Evolutionary conservation across 2,329 filamentous ascomycete species (phyloP), one percentile per base, ranked within the genome.

Genomic region (Colletotrichum lentis): DNA sequence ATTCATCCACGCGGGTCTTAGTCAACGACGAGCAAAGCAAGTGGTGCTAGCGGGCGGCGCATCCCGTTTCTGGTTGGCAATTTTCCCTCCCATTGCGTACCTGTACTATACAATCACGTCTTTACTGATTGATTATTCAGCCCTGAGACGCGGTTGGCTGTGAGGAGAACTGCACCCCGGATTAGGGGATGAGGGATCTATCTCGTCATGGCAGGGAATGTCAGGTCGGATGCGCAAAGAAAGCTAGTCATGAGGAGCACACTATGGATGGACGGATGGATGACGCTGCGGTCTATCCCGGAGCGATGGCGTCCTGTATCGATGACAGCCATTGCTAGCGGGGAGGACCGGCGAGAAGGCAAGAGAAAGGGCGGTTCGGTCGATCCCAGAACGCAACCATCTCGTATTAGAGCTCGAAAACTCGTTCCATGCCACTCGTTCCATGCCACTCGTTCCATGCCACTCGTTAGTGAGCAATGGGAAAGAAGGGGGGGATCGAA

Each of bases 71-170:
- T 37, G 20, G 44, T 63, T 52, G 44, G 35, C 37, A 63, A 5
- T 44, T 50, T 22, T 20, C 37, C 16, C 41, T 39, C 44, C 5
- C 24, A 47, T 18, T 16, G 35, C 24, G 27, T 31, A 27, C 12
- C 27, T 31, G 18, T 24, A n/a, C 50, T n/a, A n/a, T n/a, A n/a
- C n/a, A 55, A 5, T 43, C 31, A 47, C 50, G 55, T 22, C 27
- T 39, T 7, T 37, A 12, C 12, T 39, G 47, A 18, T 20, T 18
- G 44, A 59, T 68, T 65, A 68, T 65, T 68, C 65, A 68, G 65
- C 62, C 66, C 60, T 53, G 46, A n/a, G 11, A 55, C 60, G 39
- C 41, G 39, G 46, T 52, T 52, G 35, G 57, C 57, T 50, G 35
- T 60, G 31, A 20, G n/a, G 14, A 16, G 22, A 52, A 31, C 10